Percentiles rank a stretch among this genome's conserved stretches.
Conservation (phyloP, 805 yeast genomes). For the Nakazawaea populi region DNA sequence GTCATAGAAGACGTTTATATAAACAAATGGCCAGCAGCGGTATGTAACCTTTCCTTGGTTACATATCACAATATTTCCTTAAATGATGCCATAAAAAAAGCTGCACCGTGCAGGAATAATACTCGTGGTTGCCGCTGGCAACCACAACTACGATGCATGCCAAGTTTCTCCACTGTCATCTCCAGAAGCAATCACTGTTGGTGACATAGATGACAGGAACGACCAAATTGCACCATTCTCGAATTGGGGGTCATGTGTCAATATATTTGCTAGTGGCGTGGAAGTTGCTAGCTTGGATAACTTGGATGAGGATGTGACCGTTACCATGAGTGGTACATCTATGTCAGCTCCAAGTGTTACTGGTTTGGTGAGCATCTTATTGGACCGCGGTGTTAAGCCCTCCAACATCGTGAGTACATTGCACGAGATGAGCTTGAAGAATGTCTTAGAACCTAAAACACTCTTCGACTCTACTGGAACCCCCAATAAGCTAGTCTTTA, state of each 20-base stretch:
- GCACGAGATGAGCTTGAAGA: conserved; percentile 39
- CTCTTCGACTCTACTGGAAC: conserved; percentile 43
- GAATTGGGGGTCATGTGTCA: conserved; percentile 89
- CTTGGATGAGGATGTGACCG: conserved; percentile 19
- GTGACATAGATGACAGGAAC: conserved; percentile 74
- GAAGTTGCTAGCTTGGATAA: conserved; percentile 52
- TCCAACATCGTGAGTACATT: conserved; percentile 35
- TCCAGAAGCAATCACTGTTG: conserved; percentile 67
- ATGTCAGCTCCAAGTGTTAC: conserved; percentile 78
- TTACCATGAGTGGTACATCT: conserved; percentile 63
- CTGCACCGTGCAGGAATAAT: conserved; percentile 69
- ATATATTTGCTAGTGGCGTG: conserved; percentile 80
- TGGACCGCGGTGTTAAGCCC: conserved; percentile 44
- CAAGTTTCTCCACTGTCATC: conserved; percentile 84
- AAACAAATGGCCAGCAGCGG: conserved; percentile 41
- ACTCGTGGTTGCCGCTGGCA: conserved; percentile 84
- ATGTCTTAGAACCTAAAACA: conserved; percentile 40
- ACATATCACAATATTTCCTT: conserved; percentile 61
- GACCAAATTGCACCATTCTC: conserved; percentile 73
- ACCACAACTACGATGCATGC: conserved; percentile 74
- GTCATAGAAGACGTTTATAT: conserved; percentile 52
- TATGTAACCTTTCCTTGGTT: conserved; percentile 79
- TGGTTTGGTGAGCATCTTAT: conserved; percentile 52
- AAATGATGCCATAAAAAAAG: conserved; percentile 69
- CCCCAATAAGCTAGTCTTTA: conserved; percentile 48